Percentiles rank a stretch among this genome's conserved stretches.
phyloP scores from a whole-genome alignment of 306 rosid species.

The Malus asiatica region DNA sequence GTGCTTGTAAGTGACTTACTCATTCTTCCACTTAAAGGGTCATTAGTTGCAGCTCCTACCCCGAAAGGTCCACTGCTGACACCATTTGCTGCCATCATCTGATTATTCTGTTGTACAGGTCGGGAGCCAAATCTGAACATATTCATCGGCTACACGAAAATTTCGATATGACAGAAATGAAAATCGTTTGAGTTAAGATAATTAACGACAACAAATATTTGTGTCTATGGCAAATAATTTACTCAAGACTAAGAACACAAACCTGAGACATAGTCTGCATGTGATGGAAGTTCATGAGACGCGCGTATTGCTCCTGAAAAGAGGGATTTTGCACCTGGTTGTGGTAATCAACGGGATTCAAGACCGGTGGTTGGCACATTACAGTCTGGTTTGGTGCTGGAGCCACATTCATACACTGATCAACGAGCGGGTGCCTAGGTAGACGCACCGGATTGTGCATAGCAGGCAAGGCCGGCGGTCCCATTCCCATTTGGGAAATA shows the following conservation, averaged over 20 bases:
- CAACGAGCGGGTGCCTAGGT: constrained; percentile 34
- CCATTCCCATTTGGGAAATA: constrained; percentile 53
- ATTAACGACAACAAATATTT: neutral
- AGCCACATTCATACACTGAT: constrained; percentile 41
- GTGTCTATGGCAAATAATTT: neutral
- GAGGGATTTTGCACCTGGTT: constrained; percentile 56
- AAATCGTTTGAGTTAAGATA: neutral
- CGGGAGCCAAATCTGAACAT: constrained; percentile 51
- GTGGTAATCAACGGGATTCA: constrained; percentile 48
- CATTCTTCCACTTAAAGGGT: constrained; percentile 31
- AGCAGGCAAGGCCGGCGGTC: constrained; percentile 46
- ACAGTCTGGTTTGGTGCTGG: constrained; percentile 44
- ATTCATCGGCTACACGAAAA: constrained; percentile 48
- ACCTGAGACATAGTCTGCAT: constrained; percentile 75
- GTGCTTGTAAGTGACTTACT: constrained; percentile 20
- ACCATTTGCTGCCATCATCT: constrained; percentile 35
- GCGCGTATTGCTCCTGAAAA: constrained; percentile 59
- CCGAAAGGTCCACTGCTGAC: constrained; percentile 29
- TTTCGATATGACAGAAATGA: neutral
- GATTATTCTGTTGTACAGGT: constrained; percentile 36
- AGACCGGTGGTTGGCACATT: constrained; percentile 46
- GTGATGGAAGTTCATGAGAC: constrained; percentile 60
- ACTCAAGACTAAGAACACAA: constrained; percentile 7
- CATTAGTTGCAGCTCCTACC: constrained; percentile 34
- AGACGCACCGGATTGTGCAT: constrained; percentile 48